phyloP scores from a whole-genome alignment of 2,329 filamentous ascomycete genomes.

The Trichoderma afroharzianum region DNA sequence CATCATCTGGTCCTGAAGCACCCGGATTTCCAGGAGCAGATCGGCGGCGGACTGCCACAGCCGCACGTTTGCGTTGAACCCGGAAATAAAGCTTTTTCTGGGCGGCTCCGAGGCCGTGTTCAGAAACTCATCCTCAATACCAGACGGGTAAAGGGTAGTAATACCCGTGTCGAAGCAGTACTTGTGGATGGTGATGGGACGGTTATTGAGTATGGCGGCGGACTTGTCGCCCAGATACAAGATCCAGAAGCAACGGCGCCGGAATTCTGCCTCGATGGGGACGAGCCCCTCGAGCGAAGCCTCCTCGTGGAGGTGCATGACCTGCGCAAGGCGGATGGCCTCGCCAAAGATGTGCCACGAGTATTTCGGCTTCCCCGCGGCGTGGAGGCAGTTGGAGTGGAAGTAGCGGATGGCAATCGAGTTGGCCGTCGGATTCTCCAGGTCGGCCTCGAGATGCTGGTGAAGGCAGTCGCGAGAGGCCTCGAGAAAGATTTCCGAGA shows the following conservation, averaged over 20 bases:
- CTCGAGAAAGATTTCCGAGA: slow-evolving; percentile 38
- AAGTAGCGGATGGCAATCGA: slow-evolving; percentile 44
- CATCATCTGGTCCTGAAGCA: slow-evolving; percentile 29
- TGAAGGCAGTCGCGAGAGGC: slow-evolving; percentile 38
- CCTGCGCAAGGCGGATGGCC: slow-evolving; percentile 39
- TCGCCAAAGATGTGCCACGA: slow-evolving; percentile 46
- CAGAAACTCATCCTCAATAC: slow-evolving; percentile 27
- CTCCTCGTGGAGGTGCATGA: slow-evolving; percentile 42
- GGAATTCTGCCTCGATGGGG: slow-evolving; percentile 37
- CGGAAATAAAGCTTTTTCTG: slow-evolving; percentile 32
- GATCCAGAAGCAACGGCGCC: slow-evolving; percentile 37
- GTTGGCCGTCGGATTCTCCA: slow-evolving; percentile 40
- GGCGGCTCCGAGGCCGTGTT: slow-evolving; percentile 20
- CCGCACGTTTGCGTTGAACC: slow-evolving; percentile 41
- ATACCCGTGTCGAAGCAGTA: slow-evolving; percentile 40
- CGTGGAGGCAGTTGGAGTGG: slow-evolving; percentile 44
- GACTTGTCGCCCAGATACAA: slow-evolving; percentile 41
- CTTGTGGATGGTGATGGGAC: slow-evolving; percentile 42
- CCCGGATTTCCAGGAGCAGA: slow-evolving; percentile 35
- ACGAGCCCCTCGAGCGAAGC: slow-evolving; percentile 33
- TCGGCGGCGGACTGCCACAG: slow-evolving; percentile 41
- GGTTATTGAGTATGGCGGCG: slow-evolving; percentile 37
- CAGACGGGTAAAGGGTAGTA: slow-evolving; percentile 34
- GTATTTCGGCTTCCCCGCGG: slow-evolving; percentile 39
- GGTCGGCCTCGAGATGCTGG: slow-evolving; percentile 39